Evolutionary conservation across 2,329 filamentous ascomycete genomes (phyloP).

Genomic region (Fusarium proliferatum): DNA sequence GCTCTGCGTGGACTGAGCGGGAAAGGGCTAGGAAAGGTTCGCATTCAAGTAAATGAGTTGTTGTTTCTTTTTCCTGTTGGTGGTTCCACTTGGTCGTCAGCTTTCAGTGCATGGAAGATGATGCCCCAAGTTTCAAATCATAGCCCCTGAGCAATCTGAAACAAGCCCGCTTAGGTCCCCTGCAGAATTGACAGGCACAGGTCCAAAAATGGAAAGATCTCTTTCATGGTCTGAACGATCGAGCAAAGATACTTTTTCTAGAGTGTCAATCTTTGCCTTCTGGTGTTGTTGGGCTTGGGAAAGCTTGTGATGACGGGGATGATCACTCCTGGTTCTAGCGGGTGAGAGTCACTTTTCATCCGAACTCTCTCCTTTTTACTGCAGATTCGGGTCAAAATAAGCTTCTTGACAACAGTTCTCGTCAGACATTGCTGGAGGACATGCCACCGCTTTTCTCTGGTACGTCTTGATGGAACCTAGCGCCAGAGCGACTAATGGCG

Average conservation of each 20-base stretch:
- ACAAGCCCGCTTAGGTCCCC: slow-evolving; percentile 15
- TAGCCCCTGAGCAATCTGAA: slow-evolving; percentile 38
- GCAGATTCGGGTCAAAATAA: not conserved
- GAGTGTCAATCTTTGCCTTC: not conserved
- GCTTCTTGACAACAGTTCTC: not conserved
- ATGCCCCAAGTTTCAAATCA: slow-evolving; percentile 36
- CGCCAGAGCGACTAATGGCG: slow-evolving; percentile 20
- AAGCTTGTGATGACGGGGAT: slow-evolving; percentile 5
- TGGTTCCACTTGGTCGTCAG: slow-evolving; percentile 16
- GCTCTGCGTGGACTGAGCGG: slow-evolving; percentile 7
- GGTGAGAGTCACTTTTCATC: slow-evolving; percentile 3
- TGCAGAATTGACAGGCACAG: slow-evolving; percentile 14
- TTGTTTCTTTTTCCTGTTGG: slow-evolving; percentile 25
- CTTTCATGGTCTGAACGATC: slow-evolving; percentile 13
- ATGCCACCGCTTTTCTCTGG: not conserved
- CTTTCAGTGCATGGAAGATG: slow-evolving; percentile 4
- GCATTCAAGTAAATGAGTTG: slow-evolving; percentile 8
- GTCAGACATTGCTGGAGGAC: not conserved
- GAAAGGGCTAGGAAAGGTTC: not conserved
- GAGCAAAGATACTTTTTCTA: not conserved
- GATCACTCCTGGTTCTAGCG: slow-evolving; percentile 20
- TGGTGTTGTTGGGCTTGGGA: slow-evolving; percentile 2
- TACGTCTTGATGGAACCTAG: not conserved
- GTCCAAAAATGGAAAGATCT: slow-evolving; percentile 21
- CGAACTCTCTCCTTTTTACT: slow-evolving; percentile 6